A percentile compares a stretch with the other conserved stretches of the same genome.
phyloP scores from a whole-genome alignment of 2,329 filamentous ascomycete species.

The Diplocarpon mali region DNA sequence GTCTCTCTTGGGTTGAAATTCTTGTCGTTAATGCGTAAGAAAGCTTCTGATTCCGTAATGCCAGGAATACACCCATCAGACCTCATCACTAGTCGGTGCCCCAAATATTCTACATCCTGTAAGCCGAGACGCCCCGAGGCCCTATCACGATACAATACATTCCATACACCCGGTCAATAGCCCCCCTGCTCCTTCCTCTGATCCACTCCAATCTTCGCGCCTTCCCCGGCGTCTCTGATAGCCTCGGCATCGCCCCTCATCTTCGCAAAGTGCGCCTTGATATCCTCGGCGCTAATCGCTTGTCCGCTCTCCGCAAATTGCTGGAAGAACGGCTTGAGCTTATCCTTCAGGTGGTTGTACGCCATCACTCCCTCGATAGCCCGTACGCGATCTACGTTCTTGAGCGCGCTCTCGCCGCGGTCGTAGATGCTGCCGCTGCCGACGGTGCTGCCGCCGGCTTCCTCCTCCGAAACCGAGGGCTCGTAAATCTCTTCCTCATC shows the following conservation, averaged over 20 bases:
- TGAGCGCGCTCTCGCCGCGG: slow-evolving; percentile 82
- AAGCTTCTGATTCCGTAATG: too few species aligned
- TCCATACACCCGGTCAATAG: slow-evolving; percentile 13
- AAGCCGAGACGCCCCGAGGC: not conserved
- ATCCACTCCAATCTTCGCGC: slow-evolving; percentile 24
- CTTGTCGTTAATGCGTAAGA: too few species aligned
- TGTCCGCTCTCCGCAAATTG: slow-evolving; percentile 87
- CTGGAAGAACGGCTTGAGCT: slow-evolving; percentile 87
- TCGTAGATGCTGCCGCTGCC: slow-evolving; percentile 80
- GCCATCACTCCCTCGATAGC: slow-evolving; percentile 98
- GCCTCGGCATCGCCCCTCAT: slow-evolving; percentile 71
- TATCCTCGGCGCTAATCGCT: slow-evolving; percentile 85
- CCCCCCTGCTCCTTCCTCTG: slow-evolving; percentile 36
- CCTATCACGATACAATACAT: not conserved
- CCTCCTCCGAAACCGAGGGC: slow-evolving; percentile 67
- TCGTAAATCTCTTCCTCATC: slow-evolving; percentile 94
- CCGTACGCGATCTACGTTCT: slow-evolving; percentile 81
- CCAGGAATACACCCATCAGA: too few species aligned
- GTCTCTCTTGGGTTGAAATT: too few species aligned
- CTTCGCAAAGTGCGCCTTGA: slow-evolving; percentile 93
- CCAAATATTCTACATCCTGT: not conserved
- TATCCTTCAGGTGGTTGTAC: slow-evolving; percentile 92
- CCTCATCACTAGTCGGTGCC: too few species aligned
- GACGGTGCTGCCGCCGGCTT: slow-evolving; percentile 44
- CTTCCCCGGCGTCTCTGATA: slow-evolving; percentile 23